Conservation (phyloP, 1,284 basidiomycete species). For the Rhodotorula sp. region DNA sequence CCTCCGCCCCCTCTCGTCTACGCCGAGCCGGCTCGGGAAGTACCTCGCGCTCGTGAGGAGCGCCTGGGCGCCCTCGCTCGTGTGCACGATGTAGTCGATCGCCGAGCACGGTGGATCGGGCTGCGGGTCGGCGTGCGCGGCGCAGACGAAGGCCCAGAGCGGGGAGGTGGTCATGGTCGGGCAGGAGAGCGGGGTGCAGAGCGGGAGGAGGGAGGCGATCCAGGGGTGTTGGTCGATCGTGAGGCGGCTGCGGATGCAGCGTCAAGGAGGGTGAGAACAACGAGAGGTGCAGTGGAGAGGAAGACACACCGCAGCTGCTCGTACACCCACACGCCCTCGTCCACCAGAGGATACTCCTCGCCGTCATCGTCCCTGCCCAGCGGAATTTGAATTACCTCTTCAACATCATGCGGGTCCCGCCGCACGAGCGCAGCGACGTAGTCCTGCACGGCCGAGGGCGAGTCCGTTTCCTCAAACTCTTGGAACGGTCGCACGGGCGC, state of each 20-base stretch:
- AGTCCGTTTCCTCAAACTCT: slow-evolving; percentile 60
- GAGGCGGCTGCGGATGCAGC: slow-evolving; percentile 64
- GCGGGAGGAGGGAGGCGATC: slow-evolving; percentile 71
- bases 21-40: slow-evolving; percentile 83
- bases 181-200: not conserved
- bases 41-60: slow-evolving; percentile 87
- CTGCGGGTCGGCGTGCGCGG: slow-evolving; percentile 47
- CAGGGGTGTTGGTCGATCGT: slow-evolving; percentile 89
- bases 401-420: slow-evolving; percentile 81
- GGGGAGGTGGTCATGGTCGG: slow-evolving; percentile 1
- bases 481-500: slow-evolving; percentile 45
- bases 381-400: slow-evolving; percentile 65
- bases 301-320: slow-evolving; percentile 78
- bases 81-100: slow-evolving; percentile 95
- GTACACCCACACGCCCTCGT: slow-evolving; percentile 83
- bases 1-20: slow-evolving; percentile 74
- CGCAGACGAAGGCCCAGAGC: slow-evolving; percentile 71
- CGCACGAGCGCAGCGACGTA: slow-evolving; percentile 86
- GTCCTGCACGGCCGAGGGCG: slow-evolving; percentile 91
- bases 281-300: too few relatives aligned
- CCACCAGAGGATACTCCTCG: slow-evolving; percentile 61
- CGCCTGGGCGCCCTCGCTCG: slow-evolving; percentile 87
- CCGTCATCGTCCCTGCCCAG: slow-evolving; percentile 48
- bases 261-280: not conserved
- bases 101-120: slow-evolving; percentile 68